Base-by-base conservation (phyloP, 176 grass and related monocot genomes). In the Avena insularis region DNA sequence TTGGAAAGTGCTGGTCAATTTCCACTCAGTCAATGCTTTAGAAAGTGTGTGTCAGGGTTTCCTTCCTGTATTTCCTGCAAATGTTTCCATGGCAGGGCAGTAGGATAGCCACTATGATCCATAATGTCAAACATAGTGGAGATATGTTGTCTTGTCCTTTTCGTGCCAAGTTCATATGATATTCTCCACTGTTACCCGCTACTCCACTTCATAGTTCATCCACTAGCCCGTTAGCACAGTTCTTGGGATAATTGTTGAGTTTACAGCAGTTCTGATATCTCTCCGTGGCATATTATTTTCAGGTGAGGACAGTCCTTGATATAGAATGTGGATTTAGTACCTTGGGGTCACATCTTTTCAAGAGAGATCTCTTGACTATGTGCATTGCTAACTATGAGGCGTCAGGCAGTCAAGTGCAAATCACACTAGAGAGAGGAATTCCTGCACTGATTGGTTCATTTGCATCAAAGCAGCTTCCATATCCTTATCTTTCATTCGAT, bases 261-360 rank as follows among this genome's bases (percentile, higher is more conserved):
- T 78, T 72, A 40, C 50, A 56, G 0, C 15, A 87, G 47, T 45
- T 67, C 54, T 91, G 25, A 55, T 78, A 23, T 50, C 84, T 65
- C 73, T 86, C 66, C 4, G 46, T 92, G 63, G 21, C 63, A 78
- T 88, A 79, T 1, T 57, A 64, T 78, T 90, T 93, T 67, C 97
- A 99, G 97, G 86, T 99, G 84, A 94, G 94, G 85, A 99, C 94
- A 71, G 92, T 96, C 69, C 90, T 99, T 70, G 97, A 99, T 78
- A 96, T 99, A 85, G 97, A 92, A 83, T 99, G 97, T 90, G 97
- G 97, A 83, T 99, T 99, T 91, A 94, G 97, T 82, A 99, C 92
- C 73, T 89, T 99, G 84, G 97, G 92, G 77, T 89, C 97, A 67
- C 91, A 99, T 89, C 83, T 99, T 82, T 94, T 94, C 65, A 87